Conservation (phyloP, 495 filamentous ascomycete genomes). For the Tuber umbilicatum region DNA sequence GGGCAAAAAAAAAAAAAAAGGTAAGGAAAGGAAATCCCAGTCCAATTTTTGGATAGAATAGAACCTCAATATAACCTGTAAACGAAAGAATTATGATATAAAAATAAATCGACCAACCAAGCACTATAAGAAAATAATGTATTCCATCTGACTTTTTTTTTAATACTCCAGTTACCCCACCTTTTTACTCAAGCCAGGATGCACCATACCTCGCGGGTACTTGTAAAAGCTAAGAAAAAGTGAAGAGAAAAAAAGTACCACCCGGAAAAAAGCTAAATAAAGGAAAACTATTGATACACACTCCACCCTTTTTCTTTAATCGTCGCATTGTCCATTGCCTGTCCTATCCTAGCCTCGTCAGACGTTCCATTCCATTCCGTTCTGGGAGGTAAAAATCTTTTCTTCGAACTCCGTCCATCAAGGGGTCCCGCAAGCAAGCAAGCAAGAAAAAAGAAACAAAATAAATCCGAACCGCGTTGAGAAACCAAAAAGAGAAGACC, state of each 20-base stretch:
- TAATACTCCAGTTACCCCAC: neutral
- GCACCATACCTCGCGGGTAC: neutral
- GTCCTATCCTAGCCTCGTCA: neutral
- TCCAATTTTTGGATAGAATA: neutral
- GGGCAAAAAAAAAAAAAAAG: neutral
- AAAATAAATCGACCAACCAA: neutral
- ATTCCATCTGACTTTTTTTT: neutral
- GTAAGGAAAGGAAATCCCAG: neutral
- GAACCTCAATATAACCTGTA: neutral
- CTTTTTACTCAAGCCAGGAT: neutral
- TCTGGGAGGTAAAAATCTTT: neutral
- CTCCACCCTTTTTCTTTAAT: neutral
- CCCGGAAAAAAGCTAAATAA: neutral
- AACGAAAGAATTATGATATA: neutral
- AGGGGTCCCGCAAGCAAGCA: neutral
- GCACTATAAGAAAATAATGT: too few relatives aligned
- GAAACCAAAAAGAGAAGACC: neutral
- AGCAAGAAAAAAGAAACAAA: neutral
- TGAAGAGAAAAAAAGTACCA: neutral
- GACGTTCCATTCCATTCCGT: neutral
- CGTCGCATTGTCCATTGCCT: neutral
- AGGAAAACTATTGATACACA: neutral
- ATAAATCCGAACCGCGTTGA: conserved; percentile 6
- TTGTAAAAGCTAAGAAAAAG: neutral
- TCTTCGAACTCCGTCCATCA: neutral